Evolutionary conservation across 768 basidiomycete genomes (phyloP).

Genomic region (Mycena epipterygia): DNA sequence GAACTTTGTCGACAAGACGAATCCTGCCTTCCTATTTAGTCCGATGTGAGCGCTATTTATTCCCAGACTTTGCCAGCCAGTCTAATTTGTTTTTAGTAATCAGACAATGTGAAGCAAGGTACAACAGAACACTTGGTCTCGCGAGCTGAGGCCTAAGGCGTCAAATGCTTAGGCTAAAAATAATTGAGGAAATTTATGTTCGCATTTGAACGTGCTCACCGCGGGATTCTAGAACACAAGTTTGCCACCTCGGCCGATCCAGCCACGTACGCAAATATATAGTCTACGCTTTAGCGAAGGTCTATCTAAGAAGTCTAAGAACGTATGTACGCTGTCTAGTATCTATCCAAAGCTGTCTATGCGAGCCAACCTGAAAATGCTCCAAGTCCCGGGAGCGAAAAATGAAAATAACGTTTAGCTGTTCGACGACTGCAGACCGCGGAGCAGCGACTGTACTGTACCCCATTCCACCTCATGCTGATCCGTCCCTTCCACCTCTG

Average conservation of each 20-base stretch:
- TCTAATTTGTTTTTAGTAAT: background rate
- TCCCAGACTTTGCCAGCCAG: background rate
- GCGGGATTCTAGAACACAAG: no score
- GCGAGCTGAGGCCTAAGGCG: no score
- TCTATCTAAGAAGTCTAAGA: no score
- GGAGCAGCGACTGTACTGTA: constrained; percentile 12
- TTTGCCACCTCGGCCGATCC: no score
- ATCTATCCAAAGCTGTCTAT: background rate
- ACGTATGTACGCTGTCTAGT: background rate
- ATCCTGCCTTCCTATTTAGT: constrained; percentile 19
- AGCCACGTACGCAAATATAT: no score
- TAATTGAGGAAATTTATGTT: no score
- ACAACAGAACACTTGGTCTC: no score
- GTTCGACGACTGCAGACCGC: background rate
- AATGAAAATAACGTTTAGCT: background rate
- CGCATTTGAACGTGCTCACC: no score
- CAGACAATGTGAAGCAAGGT: background rate
- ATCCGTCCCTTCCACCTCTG: constrained; percentile 50
- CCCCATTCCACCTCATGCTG: constrained; percentile 50
- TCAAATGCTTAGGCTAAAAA: no score
- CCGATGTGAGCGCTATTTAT: background rate
- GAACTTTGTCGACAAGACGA: constrained; percentile 19
- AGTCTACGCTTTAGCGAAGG: no score
- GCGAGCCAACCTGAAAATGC: background rate
- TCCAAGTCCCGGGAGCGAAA: background rate